Evolutionary conservation across 352 stramenopile genomes (phyloP), one percentile per base, ranked within the genome.

Genomic region (Phytopythium oedochilum): DNA sequence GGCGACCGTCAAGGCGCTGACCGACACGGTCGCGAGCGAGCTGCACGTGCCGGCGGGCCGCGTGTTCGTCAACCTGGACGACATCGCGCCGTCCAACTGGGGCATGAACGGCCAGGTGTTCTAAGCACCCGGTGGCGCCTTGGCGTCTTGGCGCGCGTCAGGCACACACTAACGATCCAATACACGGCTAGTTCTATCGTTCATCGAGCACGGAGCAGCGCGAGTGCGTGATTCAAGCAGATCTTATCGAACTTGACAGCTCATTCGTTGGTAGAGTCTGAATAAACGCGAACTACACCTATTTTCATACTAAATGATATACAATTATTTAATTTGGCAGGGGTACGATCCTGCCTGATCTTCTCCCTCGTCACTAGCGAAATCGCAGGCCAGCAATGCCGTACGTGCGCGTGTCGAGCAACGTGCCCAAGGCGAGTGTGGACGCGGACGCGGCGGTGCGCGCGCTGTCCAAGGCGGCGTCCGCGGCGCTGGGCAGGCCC

Each of bases 341-440:
- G 10, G 5, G 29, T 11, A 34, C 5, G 29, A 10, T 34, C 29
- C 29, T 10, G 5, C 29, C 29, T 10, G 29, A 15, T 14, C 7
- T 36, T 17, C 10, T 36, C 32, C 10, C 32, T 2, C 4, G 11
- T 36, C 5, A 36, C 11, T 36, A 11, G 7, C 29, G 29, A 34
- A 34, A 5, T 5, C 29, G 29, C 29, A 10, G 29, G 10, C 5
- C 29, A 10, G 14, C 23, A 22, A 79, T 79, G 70, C 66, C 70
- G 25, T 75, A 62, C 55, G 45, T 79, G 9, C 59, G 68, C 40
- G 66, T 79, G 48, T 64, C 63, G 38, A 70, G 55, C 60, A 80
- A 77, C 58, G 64, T 72, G 25, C 53, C 67, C 48, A 62, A 63
- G 49, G 45, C 55, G 23, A 67, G 52, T 32, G 59, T 75, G 39